Conservation (phyloP, 2,329 filamentous ascomycete genomes). For the Aspergillus sp. region DNA sequence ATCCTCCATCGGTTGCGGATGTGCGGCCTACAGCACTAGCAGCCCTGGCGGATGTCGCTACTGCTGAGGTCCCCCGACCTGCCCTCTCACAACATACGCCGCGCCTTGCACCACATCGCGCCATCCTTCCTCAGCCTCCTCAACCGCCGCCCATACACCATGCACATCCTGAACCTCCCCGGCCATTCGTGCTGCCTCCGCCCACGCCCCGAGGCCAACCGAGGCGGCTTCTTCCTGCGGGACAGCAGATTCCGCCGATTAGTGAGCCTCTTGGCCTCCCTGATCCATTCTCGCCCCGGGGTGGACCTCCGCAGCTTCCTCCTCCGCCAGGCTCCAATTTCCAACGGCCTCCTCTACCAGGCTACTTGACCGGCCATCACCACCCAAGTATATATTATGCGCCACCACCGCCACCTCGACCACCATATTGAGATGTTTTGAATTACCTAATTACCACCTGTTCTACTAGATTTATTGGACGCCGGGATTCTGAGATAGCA, state of each 20-base stretch:
- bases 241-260: conserved; percentile 30
- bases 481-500: conserved; percentile 1
- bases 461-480: neutral
- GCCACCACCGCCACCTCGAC: conserved; percentile 21
- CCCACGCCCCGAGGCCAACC: conserved; percentile 31
- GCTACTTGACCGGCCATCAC: conserved; percentile 25
- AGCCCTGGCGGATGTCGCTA: conserved; percentile 36
- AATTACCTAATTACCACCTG: neutral
- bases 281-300: conserved; percentile 37
- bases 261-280: conserved; percentile 35
- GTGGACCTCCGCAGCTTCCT: conserved; percentile 39
- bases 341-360: conserved; percentile 31
- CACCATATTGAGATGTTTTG: conserved; percentile 6
- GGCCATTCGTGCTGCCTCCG: conserved; percentile 29
- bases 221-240: conserved; percentile 38
- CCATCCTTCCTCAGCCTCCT: conserved; percentile 31
- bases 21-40: conserved; percentile 29
- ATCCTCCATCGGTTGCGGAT: conserved; percentile 12
- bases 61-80: conserved; percentile 30
- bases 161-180: conserved; percentile 33
- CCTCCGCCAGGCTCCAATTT: conserved; percentile 42
- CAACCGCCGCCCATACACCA: conserved; percentile 16
- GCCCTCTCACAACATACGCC: conserved; percentile 45
- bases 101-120: conserved; percentile 37
- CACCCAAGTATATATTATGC: conserved; percentile 25